Evolutionary conservation across 192 early-diverging fungal genomes (phyloP), one percentile per base, ranked within the genome.

Genomic region (Lobosporangium transversale): DNA sequence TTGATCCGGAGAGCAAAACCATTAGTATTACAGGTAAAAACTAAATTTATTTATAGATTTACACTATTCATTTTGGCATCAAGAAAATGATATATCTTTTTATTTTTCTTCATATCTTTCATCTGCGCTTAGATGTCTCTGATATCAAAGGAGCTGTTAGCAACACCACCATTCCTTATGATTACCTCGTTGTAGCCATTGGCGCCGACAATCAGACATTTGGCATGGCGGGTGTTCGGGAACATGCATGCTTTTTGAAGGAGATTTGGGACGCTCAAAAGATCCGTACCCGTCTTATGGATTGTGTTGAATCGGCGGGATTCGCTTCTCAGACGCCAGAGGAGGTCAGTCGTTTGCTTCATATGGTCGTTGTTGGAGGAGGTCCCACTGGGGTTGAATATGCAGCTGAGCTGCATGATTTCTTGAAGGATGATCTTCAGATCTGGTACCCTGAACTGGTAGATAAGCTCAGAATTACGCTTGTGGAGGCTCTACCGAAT

Each of bases 331-430:
- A 94, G 74, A 40, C 89, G 10, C 85, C 88, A 23, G 84, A 84
- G 53, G 93, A 94, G 58, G 84, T 93, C 53, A 81, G 91, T 11
- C 81, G 93, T 23, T 70, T 93, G 35, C 73, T 94, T 61, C 89
- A 93, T 65, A 93, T 94, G 90, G 89, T 91, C 10, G 90, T 93
- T 49, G 89, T 91, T n/a, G 89, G 89, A 32, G 86, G 89, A 42
- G 88, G 86, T 21, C 86, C 87, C n/a, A 88, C 85, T 7, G 86
- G 86, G 23, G 80, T 84, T 14, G 86, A 94, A 70, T 94, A 94
- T 68, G 91, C 93, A 15, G 93, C 91, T 18, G 93, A 93, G 82
- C 81, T 94, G 43, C 86, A 93, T 75, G 93, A 94, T 79, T 94
- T 94, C 78, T 78, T 94, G 58, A 73, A 82, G 62, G 92, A 92